These are phyloP conservation scores for Arthroderma sp. DNA, from an alignment of 2,329 filamentous ascomycete species.

Conservation along the genomic window DNA sequence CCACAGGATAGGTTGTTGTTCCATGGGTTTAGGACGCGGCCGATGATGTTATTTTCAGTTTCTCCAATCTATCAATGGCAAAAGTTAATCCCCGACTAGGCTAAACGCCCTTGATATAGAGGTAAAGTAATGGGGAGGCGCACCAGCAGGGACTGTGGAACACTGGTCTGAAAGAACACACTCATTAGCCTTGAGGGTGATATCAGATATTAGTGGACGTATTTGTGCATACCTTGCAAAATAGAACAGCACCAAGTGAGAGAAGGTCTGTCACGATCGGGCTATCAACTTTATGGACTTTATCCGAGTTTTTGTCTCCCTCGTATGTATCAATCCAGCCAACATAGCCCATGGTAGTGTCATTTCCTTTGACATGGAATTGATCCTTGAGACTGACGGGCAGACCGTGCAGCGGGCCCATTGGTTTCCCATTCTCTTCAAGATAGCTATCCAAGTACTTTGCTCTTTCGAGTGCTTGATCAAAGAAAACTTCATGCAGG, in stretches of 20 bases:
- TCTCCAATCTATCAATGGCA: conserved; percentile 32
- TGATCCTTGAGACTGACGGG: conserved; percentile 23
- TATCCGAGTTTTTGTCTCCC: conserved; percentile 41
- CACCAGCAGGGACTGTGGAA: conserved; percentile 44
- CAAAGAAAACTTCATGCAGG: conserved; percentile 18
- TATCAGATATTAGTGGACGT: conserved; percentile 15
- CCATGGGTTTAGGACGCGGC: conserved; percentile 45
- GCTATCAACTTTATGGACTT: conserved; percentile 42
- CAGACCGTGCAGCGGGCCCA: conserved; percentile 24
- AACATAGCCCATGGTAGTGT: conserved; percentile 15
- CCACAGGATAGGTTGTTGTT: conserved; percentile 44
- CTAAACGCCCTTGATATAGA: neutral
- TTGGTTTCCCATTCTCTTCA: conserved; percentile 24
- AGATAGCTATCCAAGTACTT: conserved; percentile 27
- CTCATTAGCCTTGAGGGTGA: neutral
- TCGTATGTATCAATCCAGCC: conserved; percentile 44
- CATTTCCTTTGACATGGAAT: conserved; percentile 14
- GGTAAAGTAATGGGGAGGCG: neutral
- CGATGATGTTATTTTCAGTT: conserved; percentile 51
- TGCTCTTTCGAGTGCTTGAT: conserved; percentile 18
- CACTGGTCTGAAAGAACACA: conserved; percentile 40
- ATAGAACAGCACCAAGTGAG: conserved; percentile 43
- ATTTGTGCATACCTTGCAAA: conserved; percentile 41
- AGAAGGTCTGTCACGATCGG: conserved; percentile 47
- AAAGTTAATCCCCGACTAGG: neutral